Base-by-base conservation (phyloP, 148 eudicot species). In the Fagopyrum esculentum region DNA sequence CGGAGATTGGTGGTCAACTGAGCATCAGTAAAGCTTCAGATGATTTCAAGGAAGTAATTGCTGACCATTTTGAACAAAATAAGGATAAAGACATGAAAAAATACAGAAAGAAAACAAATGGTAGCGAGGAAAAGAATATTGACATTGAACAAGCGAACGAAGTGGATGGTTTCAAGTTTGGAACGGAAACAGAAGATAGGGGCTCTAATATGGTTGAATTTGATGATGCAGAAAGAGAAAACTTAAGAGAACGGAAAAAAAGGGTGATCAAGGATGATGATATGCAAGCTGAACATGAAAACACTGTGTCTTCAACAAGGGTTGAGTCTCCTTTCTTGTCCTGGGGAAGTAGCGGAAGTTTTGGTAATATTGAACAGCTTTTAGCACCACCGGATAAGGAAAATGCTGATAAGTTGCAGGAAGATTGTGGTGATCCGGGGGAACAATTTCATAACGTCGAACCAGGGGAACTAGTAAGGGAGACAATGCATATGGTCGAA, bases 11-110 rank as follows among this genome's bases (percentile, higher is more conserved):
- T 2, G 16, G 35, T 11, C 54, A 3, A 15, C 12, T 49, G 10
- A 60, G 45, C 43, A 11, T 60, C 66, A 26, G 1, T 60, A 15
- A 68, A 13, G 29, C 54, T 49, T 51, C 15, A 26, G 12, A 60
- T 12, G 76, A 71, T 44, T 12, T 35, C 48, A 44, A 54, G 51
- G 30, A 77, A 59, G 44, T 7, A 6, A 13, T 45, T 12, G 74
- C 63, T 61, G 83, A 73, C 61, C 76, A 19, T 26, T 52, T 76
- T 45, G 77, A 83, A 76, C 84, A 77, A 26, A 68, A 77, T 76
- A 78, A 69, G 52, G 80, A 77, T 11, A 78, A 78, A 73, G 85
- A 80, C 69, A 76, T 61, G 30, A 77, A 75, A 12, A 80, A 82
- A 71, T 49, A 69, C 73, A n/a, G 78, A 47, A 78, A 81, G 40